Evolutionary conservation across 441 rosid species (phyloP), one percentile per base, ranked within the genome.

Genomic region (Corymbia calophylla): DNA sequence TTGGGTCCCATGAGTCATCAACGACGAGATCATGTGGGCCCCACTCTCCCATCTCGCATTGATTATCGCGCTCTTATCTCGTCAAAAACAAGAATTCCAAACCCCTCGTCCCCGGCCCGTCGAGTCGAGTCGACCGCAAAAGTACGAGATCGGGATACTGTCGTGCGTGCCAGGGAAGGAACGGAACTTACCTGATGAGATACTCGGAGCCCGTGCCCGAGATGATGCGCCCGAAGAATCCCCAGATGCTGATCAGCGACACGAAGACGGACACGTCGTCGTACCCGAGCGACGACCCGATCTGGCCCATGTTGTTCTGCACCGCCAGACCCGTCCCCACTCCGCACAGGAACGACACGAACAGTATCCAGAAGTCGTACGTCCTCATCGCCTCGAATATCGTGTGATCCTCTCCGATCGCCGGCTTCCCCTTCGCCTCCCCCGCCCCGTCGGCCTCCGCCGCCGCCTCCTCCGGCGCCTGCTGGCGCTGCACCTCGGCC

Each of bases 311-410:
- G 77, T 97, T 97, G 90, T 97, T 97, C 96, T 95, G 95, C 86
- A 97, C 98, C 1, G 99, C 96, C 90, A 97, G 88, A 5, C 99
- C 99, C 4, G 99, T 96, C 4, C 99, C 99, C 0, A 97, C 99
- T 23, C 99, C 99, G 73, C 97, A 95, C 18, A 97, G 87, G 90
- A 97, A 97, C 68, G 99, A 96, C 11, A 92, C 91, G n/a, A 97
- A 97, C 62, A 97, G 80, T 53, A 97, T 89, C 99, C 99, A 97
- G 88, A 97, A 97, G 89, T 97, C 99, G 53, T 92, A 85, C 21
- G 96, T 97, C 91, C 55, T 48, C 89, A 97, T 4, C 51, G 96
- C 96, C 90, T 97, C 97, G 32, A 91, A 21, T 17, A 97, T 94
- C 44, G 98, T 96, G 66, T 97, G 99, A 3, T 97, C 99, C 86